Percentiles rank a stretch among this genome's conserved stretches.
Conservation (phyloP, 148 eudicot genomes). For the Nepenthes gracilis region DNA sequence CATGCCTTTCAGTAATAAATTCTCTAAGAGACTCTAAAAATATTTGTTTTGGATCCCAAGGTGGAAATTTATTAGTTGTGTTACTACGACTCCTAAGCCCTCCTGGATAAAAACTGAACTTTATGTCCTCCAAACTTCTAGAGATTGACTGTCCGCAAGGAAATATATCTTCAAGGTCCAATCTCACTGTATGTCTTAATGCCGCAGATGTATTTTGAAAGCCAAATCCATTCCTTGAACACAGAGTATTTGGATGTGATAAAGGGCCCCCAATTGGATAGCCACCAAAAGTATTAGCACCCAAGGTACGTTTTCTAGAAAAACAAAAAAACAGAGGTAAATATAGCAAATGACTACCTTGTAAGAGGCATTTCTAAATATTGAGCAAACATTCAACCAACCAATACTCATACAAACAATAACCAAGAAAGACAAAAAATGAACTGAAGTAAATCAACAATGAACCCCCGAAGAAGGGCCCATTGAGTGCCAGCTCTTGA, state of each 20-base stretch:
- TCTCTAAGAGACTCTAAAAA: constrained; percentile 41
- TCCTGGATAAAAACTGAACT: constrained; percentile 20
- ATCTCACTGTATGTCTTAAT: constrained; percentile 13
- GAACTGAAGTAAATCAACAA: too few relatives aligned
- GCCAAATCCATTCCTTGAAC: constrained; percentile 17
- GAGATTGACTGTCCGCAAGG: constrained; percentile 6
- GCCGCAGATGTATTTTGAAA: constrained; percentile 23
- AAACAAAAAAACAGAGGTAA: constrained; percentile 5
- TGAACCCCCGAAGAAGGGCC: too few relatives aligned
- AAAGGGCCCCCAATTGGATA: constrained; percentile 14
- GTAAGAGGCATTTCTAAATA: not conserved
- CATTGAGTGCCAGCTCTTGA: too few relatives aligned
- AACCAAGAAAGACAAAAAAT: too few relatives aligned
- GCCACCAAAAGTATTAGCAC: constrained; percentile 22
- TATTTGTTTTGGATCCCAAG: constrained; percentile 21
- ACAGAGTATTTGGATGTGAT: constrained; percentile 18
- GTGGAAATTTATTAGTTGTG: constrained; percentile 15
- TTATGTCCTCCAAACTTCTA: constrained; percentile 27
- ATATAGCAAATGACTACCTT: not conserved
- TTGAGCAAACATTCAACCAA: too few relatives aligned
- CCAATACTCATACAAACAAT: too few relatives aligned
- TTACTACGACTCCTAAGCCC: constrained; percentile 33
- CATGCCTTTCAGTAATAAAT: constrained; percentile 33
- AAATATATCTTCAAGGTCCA: constrained; percentile 25
- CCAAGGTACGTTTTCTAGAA: constrained; percentile 20